Conservation (phyloP, 345 rosid genomes). For the Excoecaria cochinchinensis region DNA sequence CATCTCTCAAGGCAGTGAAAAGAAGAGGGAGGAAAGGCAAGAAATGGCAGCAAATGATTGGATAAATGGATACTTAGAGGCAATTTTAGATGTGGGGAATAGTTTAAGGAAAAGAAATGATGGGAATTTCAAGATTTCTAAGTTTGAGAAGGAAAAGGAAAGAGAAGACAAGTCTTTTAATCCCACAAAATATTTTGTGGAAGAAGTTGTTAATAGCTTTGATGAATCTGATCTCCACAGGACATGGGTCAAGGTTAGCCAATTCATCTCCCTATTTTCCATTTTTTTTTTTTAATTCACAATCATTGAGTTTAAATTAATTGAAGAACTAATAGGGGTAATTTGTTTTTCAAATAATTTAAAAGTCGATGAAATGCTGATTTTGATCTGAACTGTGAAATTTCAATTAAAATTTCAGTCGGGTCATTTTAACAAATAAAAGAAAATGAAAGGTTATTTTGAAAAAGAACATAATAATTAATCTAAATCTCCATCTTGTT, state of each 20-base stretch:
- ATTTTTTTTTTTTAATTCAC: not conserved
- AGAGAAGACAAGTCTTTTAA: constrained; percentile 58
- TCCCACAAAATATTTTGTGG: constrained; percentile 81
- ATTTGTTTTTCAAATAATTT: too few relatives aligned
- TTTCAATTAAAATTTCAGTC: too few relatives aligned
- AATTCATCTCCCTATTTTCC: not conserved
- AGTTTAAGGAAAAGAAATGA: constrained; percentile 43
- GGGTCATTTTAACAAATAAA: too few relatives aligned
- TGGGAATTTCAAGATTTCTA: constrained; percentile 48
- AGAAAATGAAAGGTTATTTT: too few relatives aligned
- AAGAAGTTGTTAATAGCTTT: constrained; percentile 78
- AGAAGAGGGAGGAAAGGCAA: not conserved
- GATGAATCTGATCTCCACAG: constrained; percentile 82
- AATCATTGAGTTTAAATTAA: not conserved
- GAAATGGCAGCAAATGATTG: constrained; percentile 86
- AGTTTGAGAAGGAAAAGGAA: constrained; percentile 40
- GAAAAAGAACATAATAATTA: too few relatives aligned
- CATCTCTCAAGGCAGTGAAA: not conserved
- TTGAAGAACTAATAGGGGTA: too few relatives aligned
- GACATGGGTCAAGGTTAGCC: constrained; percentile 80
- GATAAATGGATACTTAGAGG: constrained; percentile 89
- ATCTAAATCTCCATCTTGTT: too few relatives aligned
- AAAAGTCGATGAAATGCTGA: too few relatives aligned
- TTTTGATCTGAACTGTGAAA: too few relatives aligned
- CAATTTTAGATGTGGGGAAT: constrained; percentile 75